Evolutionary conservation across 2,329 filamentous ascomycete species (phyloP).

Genomic region (Ophiocordyceps camponoti-rufipedis): DNA sequence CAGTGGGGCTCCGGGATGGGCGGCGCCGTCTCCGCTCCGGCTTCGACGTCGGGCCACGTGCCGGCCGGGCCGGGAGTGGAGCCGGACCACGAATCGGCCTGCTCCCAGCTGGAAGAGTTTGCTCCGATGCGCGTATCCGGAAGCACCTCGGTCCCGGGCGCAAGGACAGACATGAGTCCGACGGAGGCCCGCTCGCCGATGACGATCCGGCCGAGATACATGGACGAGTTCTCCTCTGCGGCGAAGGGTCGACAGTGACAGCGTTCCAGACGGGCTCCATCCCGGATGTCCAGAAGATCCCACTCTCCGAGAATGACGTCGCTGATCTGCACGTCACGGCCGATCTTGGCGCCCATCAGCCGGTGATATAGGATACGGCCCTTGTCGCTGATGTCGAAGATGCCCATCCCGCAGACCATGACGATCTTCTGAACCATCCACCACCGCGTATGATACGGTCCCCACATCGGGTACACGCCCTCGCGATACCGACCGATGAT

Average conservation of each 20-base stretch:
- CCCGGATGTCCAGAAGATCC: constrained; percentile 33
- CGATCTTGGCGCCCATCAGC: constrained; percentile 33
- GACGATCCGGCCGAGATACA: constrained; percentile 33
- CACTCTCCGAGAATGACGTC: constrained; percentile 31
- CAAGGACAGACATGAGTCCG: constrained; percentile 28
- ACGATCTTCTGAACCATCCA: constrained; percentile 37
- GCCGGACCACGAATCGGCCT: constrained; percentile 12
- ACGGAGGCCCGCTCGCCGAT: constrained; percentile 28
- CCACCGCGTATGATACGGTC: constrained; percentile 37
- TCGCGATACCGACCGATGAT: constrained; percentile 32
- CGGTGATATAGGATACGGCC: constrained; percentile 26
- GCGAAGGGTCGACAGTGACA: constrained; percentile 33
- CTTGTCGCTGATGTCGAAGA: constrained; percentile 21
- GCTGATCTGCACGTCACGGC: constrained; percentile 26
- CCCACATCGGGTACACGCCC: constrained; percentile 42
- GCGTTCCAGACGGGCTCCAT: constrained; percentile 26
- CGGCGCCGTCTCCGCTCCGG: constrained; percentile 12
- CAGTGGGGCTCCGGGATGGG: constrained; percentile 24
- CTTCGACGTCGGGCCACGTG: too few relatives aligned
- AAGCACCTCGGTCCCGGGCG: constrained; percentile 28
- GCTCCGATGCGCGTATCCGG: constrained; percentile 31
- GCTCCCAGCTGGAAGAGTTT: constrained; percentile 39
- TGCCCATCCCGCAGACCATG: constrained; percentile 26
- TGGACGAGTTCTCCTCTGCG: constrained; percentile 34
- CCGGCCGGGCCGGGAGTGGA: too few relatives aligned